phyloP scores from a whole-genome alignment of 1,284 basidiomycete genomes.

The Vanrija humicola region DNA sequence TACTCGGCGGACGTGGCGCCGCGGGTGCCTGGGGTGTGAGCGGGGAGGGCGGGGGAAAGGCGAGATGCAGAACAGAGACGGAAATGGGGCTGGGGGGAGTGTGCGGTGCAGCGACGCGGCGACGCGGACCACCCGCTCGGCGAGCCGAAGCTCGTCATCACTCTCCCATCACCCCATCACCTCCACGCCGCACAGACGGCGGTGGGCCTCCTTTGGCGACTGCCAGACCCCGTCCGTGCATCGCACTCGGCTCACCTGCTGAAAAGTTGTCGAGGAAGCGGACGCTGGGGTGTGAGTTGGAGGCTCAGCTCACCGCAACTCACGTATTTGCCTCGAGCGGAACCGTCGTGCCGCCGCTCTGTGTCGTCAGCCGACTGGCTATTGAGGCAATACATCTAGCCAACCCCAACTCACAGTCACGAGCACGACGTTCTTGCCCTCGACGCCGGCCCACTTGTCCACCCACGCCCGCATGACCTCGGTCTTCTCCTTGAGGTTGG shows the following conservation, averaged over 20 bases:
- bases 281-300: conserved; percentile 59
- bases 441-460: conserved; percentile 57
- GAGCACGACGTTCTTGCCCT: conserved; percentile 75
- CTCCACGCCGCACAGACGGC: too few relatives aligned
- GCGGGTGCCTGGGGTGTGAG: conserved; percentile 65
- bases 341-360: conserved; percentile 95
- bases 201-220: not conserved
- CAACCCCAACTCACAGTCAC: conserved; percentile 69
- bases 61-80: too few relatives aligned
- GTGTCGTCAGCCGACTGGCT: conserved; percentile 8
- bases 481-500: conserved; percentile 64
- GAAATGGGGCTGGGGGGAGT: too few relatives aligned
- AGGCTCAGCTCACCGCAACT: conserved; percentile 45
- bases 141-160: too few relatives aligned
- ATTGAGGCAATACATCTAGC: not conserved
- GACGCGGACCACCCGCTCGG: too few relatives aligned
- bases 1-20: conserved; percentile 98
- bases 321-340: conserved; percentile 95
- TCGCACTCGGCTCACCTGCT: conserved; percentile 62
- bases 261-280: conserved; percentile 99
- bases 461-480: conserved; percentile 66
- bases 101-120: too few relatives aligned
- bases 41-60: not conserved
- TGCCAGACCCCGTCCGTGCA: not conserved
- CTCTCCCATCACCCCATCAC: too few relatives aligned